Conservation (phyloP, 176 grass and related monocot species). For the Avena atlantica region DNA sequence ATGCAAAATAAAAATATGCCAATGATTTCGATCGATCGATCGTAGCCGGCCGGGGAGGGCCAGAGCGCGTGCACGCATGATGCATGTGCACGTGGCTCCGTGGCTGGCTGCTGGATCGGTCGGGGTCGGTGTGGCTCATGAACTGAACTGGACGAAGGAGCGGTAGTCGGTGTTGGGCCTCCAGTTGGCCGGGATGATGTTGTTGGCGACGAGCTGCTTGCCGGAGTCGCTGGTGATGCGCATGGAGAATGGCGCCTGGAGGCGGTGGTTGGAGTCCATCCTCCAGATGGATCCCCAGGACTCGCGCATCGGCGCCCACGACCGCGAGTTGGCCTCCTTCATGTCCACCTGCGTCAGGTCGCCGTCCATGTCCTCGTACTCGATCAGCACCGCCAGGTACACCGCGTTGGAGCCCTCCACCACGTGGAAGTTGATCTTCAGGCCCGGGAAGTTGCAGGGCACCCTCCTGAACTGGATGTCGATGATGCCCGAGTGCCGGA, state of each 20-base stretch:
- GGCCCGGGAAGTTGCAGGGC: constrained; percentile 43
- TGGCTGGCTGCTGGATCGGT: background rate
- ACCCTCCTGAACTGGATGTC: constrained; percentile 62
- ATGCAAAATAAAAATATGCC: constrained; percentile 2
- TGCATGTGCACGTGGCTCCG: constrained; percentile 6
- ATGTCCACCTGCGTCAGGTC: constrained; percentile 52
- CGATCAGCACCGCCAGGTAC: constrained; percentile 62
- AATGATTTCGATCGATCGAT: background rate
- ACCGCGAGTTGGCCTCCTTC: constrained; percentile 32
- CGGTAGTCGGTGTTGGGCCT: constrained; percentile 54
- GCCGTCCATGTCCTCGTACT: constrained; percentile 63
- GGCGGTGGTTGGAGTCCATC: constrained; percentile 55
- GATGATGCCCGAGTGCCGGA: constrained; percentile 67
- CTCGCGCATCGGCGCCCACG: constrained; percentile 58
- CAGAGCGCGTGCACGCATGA: background rate
- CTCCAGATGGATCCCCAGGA: constrained; percentile 70
- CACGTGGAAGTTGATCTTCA: constrained; percentile 57
- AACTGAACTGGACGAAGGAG: constrained; percentile 51
- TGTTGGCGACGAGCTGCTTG: constrained; percentile 45
- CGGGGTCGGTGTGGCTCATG: background rate
- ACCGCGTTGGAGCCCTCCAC: constrained; percentile 60
- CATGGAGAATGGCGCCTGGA: constrained; percentile 64
- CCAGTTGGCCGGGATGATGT: constrained; percentile 69
- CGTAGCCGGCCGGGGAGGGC: background rate
- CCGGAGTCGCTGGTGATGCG: constrained; percentile 43